Conservation (phyloP, 306 rosid genomes). For the Pachyrhizus erosus region DNA sequence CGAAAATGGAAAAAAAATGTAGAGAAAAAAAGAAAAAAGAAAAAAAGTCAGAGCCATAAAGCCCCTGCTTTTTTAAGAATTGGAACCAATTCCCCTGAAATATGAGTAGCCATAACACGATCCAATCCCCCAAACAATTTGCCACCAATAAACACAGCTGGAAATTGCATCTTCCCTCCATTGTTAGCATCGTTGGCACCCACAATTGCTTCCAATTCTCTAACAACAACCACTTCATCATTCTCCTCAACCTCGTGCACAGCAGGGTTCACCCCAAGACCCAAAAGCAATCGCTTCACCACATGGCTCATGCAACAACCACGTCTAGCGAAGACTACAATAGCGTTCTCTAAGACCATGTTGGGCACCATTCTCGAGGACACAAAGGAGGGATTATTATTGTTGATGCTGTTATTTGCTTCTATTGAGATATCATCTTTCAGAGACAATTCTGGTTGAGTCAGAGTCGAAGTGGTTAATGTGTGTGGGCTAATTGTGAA, state of each 20-base stretch:
- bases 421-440: no score
- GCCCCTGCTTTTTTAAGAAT: constrained; percentile 70
- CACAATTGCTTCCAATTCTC: constrained; percentile 44
- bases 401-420: neutral
- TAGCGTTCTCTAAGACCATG: constrained; percentile 62
- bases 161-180: constrained; percentile 49
- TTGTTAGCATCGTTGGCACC: neutral
- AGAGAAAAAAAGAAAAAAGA: neutral
- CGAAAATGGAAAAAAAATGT: neutral
- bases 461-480: no score
- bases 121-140: constrained; percentile 71
- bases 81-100: constrained; percentile 75
- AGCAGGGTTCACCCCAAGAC: constrained; percentile 64
- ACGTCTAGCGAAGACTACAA: constrained; percentile 53
- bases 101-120: constrained; percentile 72
- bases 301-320: constrained; percentile 81
- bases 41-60: constrained; percentile 62
- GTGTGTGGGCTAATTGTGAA: constrained; percentile 2
- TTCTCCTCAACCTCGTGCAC: constrained; percentile 63
- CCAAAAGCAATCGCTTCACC: constrained; percentile 58
- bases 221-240: constrained; percentile 44
- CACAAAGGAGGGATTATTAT: neutral
- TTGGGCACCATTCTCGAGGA: neutral
- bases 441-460: no score
- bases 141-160: constrained; percentile 68